phyloP scores from a whole-genome alignment of 352 stramenopile genomes.

The Plasmopara viticola region DNA sequence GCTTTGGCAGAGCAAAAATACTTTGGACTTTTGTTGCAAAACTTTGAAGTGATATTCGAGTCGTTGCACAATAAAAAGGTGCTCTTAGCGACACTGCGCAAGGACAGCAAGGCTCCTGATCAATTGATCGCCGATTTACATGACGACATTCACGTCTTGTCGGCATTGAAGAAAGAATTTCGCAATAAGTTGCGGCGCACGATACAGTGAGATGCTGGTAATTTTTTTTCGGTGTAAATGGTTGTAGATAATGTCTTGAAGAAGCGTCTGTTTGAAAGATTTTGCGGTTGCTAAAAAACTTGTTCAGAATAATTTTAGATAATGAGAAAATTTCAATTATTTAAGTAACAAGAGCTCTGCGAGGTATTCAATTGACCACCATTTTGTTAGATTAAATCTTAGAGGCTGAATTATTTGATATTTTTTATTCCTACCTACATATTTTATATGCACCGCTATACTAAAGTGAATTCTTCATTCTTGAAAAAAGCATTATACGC shows the following conservation, averaged over 20 bases:
- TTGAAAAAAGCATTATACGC: too few relatives aligned
- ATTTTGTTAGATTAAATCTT: too few relatives aligned
- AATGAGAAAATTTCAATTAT: too few relatives aligned
- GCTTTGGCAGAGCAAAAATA: constrained; percentile 77
- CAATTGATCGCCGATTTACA: constrained; percentile 71
- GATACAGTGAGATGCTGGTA: constrained; percentile 30
- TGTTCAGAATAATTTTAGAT: too few relatives aligned
- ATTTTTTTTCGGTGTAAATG: neutral
- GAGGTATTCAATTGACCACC: too few relatives aligned
- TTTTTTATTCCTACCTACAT: too few relatives aligned
- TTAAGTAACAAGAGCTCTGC: too few relatives aligned
- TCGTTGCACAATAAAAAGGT: constrained; percentile 83
- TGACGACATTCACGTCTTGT: constrained; percentile 77
- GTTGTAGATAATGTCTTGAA: too few relatives aligned
- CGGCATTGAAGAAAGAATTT: constrained; percentile 72
- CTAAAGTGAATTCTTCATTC: too few relatives aligned
- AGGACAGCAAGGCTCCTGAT: constrained; percentile 58
- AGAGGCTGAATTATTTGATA: too few relatives aligned
- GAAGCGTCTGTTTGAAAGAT: neutral
- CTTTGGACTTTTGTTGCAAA: constrained; percentile 73
- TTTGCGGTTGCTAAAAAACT: neutral
- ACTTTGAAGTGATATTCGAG: constrained; percentile 82
- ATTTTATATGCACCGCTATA: too few relatives aligned
- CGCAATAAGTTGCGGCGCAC: constrained; percentile 64
- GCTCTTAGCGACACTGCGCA: constrained; percentile 59